phyloP scores from a whole-genome alignment of 1,139 yeast species.

The Diutina mesorugosa region DNA sequence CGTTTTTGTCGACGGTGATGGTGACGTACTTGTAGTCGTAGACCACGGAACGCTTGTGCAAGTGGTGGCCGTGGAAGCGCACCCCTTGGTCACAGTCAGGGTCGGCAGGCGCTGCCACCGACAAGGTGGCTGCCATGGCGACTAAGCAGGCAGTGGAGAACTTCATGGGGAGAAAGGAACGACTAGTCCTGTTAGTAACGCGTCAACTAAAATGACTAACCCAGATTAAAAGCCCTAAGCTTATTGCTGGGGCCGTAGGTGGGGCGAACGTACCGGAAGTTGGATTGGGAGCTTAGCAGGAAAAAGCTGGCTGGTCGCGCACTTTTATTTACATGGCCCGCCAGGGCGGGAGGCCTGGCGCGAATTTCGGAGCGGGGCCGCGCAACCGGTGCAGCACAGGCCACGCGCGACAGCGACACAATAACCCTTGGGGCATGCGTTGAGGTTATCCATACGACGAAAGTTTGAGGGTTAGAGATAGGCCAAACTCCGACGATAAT shows the following conservation, averaged over 20 bases:
- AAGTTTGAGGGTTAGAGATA: too few relatives aligned
- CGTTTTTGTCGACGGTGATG: constrained; percentile 38
- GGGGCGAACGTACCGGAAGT: not conserved
- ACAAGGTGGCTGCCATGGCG: not conserved
- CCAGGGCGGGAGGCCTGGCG: not conserved
- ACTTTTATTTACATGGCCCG: not conserved
- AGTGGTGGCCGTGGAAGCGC: constrained; percentile 33
- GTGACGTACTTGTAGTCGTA: constrained; percentile 63
- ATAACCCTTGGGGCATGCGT: not conserved
- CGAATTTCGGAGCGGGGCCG: not conserved
- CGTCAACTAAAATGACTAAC: too few relatives aligned
- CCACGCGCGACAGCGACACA: not conserved
- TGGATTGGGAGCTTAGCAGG: not conserved
- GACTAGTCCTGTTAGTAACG: not conserved
- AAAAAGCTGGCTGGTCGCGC: not conserved
- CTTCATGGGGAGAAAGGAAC: constrained; percentile 1
- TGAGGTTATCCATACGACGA: too few relatives aligned
- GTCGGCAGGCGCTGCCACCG: constrained; percentile 4
- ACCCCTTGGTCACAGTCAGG: constrained; percentile 23
- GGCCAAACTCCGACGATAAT: too few relatives aligned
- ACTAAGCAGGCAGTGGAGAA: not conserved
- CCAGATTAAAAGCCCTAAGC: too few relatives aligned
- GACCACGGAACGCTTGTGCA: constrained; percentile 67
- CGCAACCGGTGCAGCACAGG: not conserved
- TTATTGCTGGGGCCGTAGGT: too few relatives aligned